phyloP scores from a whole-genome alignment of 768 basidiomycete species.

The Pisolithus microcarpus region DNA sequence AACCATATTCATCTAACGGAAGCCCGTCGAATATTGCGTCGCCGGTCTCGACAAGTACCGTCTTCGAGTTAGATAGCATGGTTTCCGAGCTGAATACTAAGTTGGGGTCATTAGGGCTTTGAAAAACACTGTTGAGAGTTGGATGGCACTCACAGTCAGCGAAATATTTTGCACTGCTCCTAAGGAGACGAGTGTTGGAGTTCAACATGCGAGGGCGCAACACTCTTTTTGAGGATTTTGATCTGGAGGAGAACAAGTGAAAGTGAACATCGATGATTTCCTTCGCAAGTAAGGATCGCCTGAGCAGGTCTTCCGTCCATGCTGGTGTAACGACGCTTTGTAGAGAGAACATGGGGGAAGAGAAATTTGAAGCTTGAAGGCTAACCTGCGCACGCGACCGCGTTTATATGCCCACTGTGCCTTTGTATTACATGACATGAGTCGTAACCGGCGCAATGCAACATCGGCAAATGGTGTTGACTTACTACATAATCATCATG shows the following conservation, averaged over 20 bases:
- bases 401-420: no score
- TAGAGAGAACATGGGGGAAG: no score
- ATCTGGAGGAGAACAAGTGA: conserved; percentile 21
- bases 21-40: conserved; percentile 5
- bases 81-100: conserved; percentile 13
- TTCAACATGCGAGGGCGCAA: conserved; percentile 16
- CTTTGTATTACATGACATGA: no score
- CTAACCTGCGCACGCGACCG: no score
- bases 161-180: conserved; percentile 24
- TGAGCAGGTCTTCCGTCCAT: conserved; percentile 14
- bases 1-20: conserved; percentile 22
- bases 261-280: conserved; percentile 25
- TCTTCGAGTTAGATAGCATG: conserved; percentile 7
- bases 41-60: conserved; percentile 10
- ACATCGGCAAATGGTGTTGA: no score
- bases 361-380: no score
- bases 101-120: background rate
- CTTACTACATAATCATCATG: no score
- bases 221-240: conserved; percentile 7
- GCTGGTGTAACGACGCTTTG: background rate
- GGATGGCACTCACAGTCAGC: conserved; percentile 13
- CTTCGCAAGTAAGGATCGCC: conserved; percentile 22
- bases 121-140: no score
- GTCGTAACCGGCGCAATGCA: no score
- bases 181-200: conserved; percentile 23